Evolutionary conservation across 108 stramenopile genomes (phyloP), one percentile per base, ranked within the genome.

Genomic region (Cylindrotheca fusiformis): DNA sequence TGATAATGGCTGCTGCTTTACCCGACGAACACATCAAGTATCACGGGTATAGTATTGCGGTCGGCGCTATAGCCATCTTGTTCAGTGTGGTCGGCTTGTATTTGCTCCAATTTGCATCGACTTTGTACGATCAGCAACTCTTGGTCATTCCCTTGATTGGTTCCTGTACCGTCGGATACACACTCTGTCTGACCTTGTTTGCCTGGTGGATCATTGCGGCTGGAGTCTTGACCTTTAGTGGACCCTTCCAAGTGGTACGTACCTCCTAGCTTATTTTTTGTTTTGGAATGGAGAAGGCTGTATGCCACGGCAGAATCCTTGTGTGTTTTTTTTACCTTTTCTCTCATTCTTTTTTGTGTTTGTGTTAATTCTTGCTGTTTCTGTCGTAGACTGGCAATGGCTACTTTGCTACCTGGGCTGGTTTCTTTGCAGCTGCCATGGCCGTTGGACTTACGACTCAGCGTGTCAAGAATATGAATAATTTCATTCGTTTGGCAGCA

Each of bases 401-500:
- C 18, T 87, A 84, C 55, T 87, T 87, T 67, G 86, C 81, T 4
- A 51, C 63, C 2, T 87, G 86, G 86, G 76, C 48, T 32, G 47
- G 56, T 24, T 20, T 83, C 12, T 68, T 60, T 56, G 50, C 49
- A 3, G 32, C 61, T 21, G 55, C 58, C 46, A 26, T 62, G 72
- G 68, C 30, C 30, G 48, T 76, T 63, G 64, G 71, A 1, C n/a
- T 71, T 28, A 52, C 61, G 19, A 32, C 27, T 5, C 36, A 58
- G 27, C 31, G 4, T 58, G 6, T 4, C 14, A 19, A 18, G 57
- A 32, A 58, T 41, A 19, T 4, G 57, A 54, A 10, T 6, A 50
- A 65, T 17, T n/a, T 45, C 55, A 8, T 67, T 22, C 56, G 60
- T 12, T 63, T 79, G 14, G 19, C 67, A 1, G 68, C 66, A 4